Base-by-base conservation (phyloP, 31 red algal species). In the Odonthalia washingtoniensis region DNA sequence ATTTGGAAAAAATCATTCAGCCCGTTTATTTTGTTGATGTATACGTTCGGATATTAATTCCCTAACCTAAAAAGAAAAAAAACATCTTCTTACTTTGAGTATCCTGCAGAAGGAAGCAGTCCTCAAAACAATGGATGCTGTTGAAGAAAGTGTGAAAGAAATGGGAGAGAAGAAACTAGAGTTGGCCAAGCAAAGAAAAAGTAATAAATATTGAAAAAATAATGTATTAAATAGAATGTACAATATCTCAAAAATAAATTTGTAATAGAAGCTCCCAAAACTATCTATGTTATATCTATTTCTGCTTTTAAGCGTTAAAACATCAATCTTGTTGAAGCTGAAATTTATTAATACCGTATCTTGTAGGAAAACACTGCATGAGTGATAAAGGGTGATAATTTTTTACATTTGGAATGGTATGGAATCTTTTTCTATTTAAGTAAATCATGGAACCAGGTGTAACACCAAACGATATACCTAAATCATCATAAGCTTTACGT, bases 81-180 rank as follows among this genome's bases (percentile, higher is more conserved):
- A 80, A 88, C 80, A 12, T n/a, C n/a, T n/a, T 66, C 92, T n/a
- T 94, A 94, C 67, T 69, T 94, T 30, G 86, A 85, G 38, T 94
- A 94, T 74, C 92, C 92, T 16, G 74, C 92, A 16, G 92, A 94
- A 81, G 86, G 87, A 34, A 80, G 80, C 5, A 33, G 57, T 32
- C 92, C 92, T 2, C 92, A 83, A 42, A 70, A 68, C 80, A 1
- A 35, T 63, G 0, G 43, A 42, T 27, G 80, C 64, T 41, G 40
- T 83, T 31, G 43, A 66, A 40, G 38, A 5, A 65, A 64, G 34
- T 31, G 45, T 37, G 9, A 63, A 83, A 65, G 64, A 83, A 66
- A 83, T 40, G 40, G 35, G 36, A 83, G 14, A 1, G 43, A 83
- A 70, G 39, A 57, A 57, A 21, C 12, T 21, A 57, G 21, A 9